Base-by-base conservation (phyloP, 768 basidiomycete genomes). In the Dendrothele bispora region DNA sequence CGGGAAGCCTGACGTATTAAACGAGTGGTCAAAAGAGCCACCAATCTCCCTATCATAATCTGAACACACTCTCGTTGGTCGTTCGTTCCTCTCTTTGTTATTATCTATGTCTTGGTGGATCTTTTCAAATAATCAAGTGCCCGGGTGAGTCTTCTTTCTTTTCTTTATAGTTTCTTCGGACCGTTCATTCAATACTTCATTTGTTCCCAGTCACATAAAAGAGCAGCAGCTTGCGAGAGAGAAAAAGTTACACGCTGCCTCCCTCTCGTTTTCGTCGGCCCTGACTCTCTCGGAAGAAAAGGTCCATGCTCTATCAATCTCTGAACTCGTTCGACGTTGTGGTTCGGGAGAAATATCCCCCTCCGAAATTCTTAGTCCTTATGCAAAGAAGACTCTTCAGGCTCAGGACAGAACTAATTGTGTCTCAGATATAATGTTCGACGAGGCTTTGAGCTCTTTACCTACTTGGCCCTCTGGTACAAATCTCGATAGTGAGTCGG, bases 341-440 rank as follows among this genome's bases (percentile, higher is more conserved):
- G 68, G 62, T 27, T 58, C 70, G 17, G 77, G 76, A 18, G 46
- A 56, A 5, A 57, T 76, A 22, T 56, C 73, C 3, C 75, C 77
- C 15, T 55, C 67, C 2, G 62, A 68, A 15, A 63, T 84, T 49
- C 64, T 84, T 59, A 60, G 63, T 24, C 69, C 76, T 0, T 86
- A 82, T 60, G 74, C 72, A 22, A 83, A 84, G 59, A 77, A 74
- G 48, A 67, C 79, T 1, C 58, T 86, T 3, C 61, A 68, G 20
- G 80, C 80, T 0, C 81, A 84, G 15, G 62, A 65, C 27, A 68
- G 71, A 43, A 86, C 83, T 15, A 88, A 88, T 59, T 89, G 87
- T 55, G 61, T 87, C 37, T 75, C 83, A 8, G 85, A 87, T 52
- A 66, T 88, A 48, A 76, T 85, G 73, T 79, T 87, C 45, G 65